Percentiles rank a stretch among this genome's conserved stretches.
These are phyloP conservation scores for Oryza officinalis DNA, from an alignment of 176 grass and related monocot species.

Conservation along the genomic window DNA sequence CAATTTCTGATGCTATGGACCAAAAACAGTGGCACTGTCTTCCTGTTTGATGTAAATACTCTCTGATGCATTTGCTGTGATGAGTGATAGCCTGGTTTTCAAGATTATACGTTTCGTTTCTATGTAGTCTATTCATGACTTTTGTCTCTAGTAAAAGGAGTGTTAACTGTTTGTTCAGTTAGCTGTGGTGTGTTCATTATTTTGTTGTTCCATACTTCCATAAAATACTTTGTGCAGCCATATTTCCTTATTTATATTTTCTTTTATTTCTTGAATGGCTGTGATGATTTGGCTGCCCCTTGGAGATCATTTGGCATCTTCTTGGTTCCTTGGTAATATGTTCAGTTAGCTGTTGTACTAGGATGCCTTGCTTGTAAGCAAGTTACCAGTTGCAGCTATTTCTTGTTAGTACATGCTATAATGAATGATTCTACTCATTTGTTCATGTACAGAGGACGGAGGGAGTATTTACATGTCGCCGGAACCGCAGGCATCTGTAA, in stretches of 20 bases:
- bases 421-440: not conserved
- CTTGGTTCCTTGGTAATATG: not conserved
- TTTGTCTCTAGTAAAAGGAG: not conserved
- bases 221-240: not conserved
- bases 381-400: slow-evolving; percentile 10
- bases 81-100: too few species aligned
- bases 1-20: too few species aligned
- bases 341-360: not conserved
- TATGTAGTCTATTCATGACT: too few species aligned
- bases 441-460: not conserved
- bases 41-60: too few species aligned
- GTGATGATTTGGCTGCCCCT: slow-evolving; percentile 24
- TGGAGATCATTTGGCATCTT: not conserved
- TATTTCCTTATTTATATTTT: not conserved
- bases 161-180: not conserved
- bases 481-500: not conserved
- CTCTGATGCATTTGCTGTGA: too few species aligned
- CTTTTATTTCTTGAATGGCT: not conserved
- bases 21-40: too few species aligned
- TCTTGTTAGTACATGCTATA: not conserved
- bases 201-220: not conserved
- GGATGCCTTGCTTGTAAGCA: not conserved
- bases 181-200: not conserved
- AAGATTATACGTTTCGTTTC: too few species aligned
- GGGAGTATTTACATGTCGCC: not conserved